A percentile compares a stretch with the other conserved stretches of the same genome.
phyloP scores from a whole-genome alignment of 306 rosid genomes.

The Dicorynia guianensis region DNA sequence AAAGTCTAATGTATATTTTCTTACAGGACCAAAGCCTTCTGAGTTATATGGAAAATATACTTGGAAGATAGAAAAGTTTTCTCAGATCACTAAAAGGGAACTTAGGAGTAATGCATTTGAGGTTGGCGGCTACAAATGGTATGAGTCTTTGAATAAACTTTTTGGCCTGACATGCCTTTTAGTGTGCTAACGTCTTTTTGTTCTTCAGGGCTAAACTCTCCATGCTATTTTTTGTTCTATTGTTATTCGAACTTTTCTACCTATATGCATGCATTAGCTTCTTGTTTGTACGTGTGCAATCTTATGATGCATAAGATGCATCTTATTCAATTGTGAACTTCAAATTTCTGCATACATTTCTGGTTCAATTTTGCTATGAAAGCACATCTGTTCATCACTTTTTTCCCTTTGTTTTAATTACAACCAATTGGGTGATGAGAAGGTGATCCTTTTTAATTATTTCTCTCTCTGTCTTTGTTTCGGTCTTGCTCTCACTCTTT shows the following conservation, averaged over 20 bases:
- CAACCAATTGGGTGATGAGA: constrained; percentile 10
- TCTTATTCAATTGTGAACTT: background rate
- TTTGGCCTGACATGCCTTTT: constrained; percentile 21
- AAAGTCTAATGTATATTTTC: constrained; percentile 18
- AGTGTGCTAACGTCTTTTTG: background rate
- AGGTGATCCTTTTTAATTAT: background rate
- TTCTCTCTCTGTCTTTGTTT: too few relatives aligned
- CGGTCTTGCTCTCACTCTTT: too few relatives aligned
- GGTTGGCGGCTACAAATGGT: constrained; percentile 99
- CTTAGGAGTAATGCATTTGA: constrained; percentile 96
- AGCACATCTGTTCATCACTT: background rate
- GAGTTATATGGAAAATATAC: constrained; percentile 88
- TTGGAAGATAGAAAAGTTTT: constrained; percentile 97
- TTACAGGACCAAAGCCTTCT: constrained; percentile 86
- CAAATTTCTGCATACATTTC: background rate
- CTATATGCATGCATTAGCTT: constrained; percentile 24
- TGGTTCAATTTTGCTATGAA: constrained; percentile 1
- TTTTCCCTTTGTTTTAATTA: background rate
- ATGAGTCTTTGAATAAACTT: constrained; percentile 41
- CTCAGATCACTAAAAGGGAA: constrained; percentile 95
- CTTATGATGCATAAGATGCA: background rate
- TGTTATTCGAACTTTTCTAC: constrained; percentile 4
- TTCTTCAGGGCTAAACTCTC: constrained; percentile 12
- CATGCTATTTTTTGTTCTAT: constrained; percentile 7
- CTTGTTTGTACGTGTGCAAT: constrained; percentile 31